These are phyloP conservation scores for Leersia perrieri DNA, from an alignment of 176 grass and related monocot species.

Conservation along the genomic window DNA sequence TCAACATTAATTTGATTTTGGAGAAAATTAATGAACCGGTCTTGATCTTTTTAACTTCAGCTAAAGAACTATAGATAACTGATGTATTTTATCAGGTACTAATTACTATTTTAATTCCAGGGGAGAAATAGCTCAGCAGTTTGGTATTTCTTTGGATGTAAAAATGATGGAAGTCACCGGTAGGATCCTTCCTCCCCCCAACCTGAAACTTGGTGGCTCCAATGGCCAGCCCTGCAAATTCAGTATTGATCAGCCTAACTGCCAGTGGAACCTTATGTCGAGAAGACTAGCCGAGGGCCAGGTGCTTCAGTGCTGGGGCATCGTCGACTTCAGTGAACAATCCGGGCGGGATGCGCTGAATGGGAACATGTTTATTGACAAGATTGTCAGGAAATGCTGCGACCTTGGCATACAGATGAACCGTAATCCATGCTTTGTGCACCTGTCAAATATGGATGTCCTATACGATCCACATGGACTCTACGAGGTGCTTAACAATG, in stretches of 20 bases:
- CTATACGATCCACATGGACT: constrained; percentile 13
- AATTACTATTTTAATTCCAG: constrained; percentile 42
- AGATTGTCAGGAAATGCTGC: constrained; percentile 34
- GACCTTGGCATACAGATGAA: constrained; percentile 41
- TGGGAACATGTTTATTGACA: constrained; percentile 3
- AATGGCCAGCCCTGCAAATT: constrained; percentile 22
- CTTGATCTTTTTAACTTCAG: background rate
- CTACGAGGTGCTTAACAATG: constrained; percentile 20
- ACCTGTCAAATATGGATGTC: constrained; percentile 8
- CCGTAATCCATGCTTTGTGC: background rate
- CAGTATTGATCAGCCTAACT: constrained; percentile 9
- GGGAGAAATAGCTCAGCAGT: constrained; percentile 44
- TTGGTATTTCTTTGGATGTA: constrained; percentile 46
- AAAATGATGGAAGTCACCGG: constrained; percentile 55
- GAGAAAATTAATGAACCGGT: background rate
- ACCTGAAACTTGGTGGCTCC: constrained; percentile 31
- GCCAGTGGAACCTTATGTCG: constrained; percentile 52
- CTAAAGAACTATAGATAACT: background rate
- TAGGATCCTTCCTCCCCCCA: constrained; percentile 45
- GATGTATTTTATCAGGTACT: background rate
- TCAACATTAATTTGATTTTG: background rate
- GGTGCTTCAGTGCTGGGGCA: constrained; percentile 46
- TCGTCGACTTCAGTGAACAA: constrained; percentile 50
- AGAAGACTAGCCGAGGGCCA: constrained; percentile 36
- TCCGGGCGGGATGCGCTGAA: background rate